A percentile compares a stretch with the other conserved stretches of the same genome.
Evolutionary conservation across 352 stramenopile genomes (phyloP).

Genomic region (Sclerospora graminicola): DNA sequence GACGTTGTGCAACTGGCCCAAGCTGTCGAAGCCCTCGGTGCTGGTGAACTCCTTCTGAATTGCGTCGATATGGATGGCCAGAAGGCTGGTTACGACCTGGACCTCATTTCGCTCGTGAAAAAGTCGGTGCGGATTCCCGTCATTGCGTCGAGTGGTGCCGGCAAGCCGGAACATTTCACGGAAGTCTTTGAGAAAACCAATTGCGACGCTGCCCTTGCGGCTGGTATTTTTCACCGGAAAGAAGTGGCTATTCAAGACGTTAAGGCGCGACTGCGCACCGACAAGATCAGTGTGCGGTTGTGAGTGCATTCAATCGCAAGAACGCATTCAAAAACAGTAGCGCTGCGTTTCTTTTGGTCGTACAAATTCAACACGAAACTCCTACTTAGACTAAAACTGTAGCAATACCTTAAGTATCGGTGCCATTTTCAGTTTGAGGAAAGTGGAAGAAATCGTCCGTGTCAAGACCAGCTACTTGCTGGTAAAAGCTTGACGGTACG

Average conservation of each 20-base stretch:
- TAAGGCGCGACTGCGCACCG: constrained; percentile 83
- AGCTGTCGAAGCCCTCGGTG: constrained; percentile 89
- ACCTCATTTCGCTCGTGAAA: constrained; percentile 62
- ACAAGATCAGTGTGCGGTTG: constrained; percentile 60
- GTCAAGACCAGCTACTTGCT: too few species aligned
- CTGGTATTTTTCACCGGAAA: constrained; percentile 97
- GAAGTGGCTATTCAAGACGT: constrained; percentile 93
- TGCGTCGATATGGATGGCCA: constrained; percentile 99
- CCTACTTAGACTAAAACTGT: not conserved
- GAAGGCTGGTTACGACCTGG: constrained; percentile 80
- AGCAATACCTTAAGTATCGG: not conserved
- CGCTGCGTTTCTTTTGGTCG: not conserved
- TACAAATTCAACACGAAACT: not conserved
- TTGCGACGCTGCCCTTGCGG: constrained; percentile 94
- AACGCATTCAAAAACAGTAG: too few species aligned
- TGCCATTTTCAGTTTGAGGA: too few species aligned
- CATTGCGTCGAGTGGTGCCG: constrained; percentile 94
- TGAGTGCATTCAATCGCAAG: constrained; percentile 11
- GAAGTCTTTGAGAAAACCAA: constrained; percentile 89
- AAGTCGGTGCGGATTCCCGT: constrained; percentile 93
- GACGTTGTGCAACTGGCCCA: constrained; percentile 80
- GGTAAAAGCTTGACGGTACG: not conserved
- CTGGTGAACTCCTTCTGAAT: constrained; percentile 97
- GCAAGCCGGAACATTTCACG: constrained; percentile 90
- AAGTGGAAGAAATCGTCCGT: too few species aligned